These are phyloP conservation scores for Talaromyces trachyspermus DNA, from an alignment of 495 filamentous ascomycete species.

Conservation along the genomic window DNA sequence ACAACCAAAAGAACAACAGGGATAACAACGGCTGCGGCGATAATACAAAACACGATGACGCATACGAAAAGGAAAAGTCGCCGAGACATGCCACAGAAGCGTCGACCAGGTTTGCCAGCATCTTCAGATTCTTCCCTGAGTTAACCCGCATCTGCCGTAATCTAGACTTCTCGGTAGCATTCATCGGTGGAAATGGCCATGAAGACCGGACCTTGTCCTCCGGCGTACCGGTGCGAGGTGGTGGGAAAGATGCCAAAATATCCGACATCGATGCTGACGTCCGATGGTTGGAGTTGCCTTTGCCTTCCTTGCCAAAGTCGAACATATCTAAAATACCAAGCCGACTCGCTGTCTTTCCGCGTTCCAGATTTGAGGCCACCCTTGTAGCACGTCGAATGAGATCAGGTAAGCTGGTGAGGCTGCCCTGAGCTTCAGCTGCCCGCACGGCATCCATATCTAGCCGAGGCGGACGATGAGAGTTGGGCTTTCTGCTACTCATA, in stretches of 20 bases:
- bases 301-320: slow-evolving; percentile 9
- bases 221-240: slow-evolving; percentile 59
- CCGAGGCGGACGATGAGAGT: slow-evolving; percentile 58
- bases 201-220: slow-evolving; percentile 26
- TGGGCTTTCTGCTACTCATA: slow-evolving; percentile 25
- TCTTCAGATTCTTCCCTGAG: slow-evolving; percentile 2
- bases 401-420: slow-evolving; percentile 84
- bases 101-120: slow-evolving; percentile 20
- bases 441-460: slow-evolving; percentile 73
- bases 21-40: slow-evolving; percentile 81
- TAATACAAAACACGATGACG: slow-evolving; percentile 61
- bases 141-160: slow-evolving; percentile 8
- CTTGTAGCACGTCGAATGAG: slow-evolving; percentile 82
- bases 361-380: slow-evolving; percentile 81
- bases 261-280: slow-evolving; percentile 70
- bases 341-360: slow-evolving; percentile 73
- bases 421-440: slow-evolving; percentile 74
- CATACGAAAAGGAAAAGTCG: slow-evolving; percentile 70
- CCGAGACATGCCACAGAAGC: slow-evolving; percentile 72
- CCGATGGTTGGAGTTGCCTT: slow-evolving; percentile 23
- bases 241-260: slow-evolving; percentile 87
- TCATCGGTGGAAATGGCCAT: slow-evolving; percentile 17
- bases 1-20: slow-evolving; percentile 80
- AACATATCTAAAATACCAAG: slow-evolving; percentile 41
- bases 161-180: slow-evolving; percentile 7